These are phyloP conservation scores for Trichomonascaceae sp. DNA, from an alignment of 1,139 yeast genomes.

Conservation along the genomic window DNA sequence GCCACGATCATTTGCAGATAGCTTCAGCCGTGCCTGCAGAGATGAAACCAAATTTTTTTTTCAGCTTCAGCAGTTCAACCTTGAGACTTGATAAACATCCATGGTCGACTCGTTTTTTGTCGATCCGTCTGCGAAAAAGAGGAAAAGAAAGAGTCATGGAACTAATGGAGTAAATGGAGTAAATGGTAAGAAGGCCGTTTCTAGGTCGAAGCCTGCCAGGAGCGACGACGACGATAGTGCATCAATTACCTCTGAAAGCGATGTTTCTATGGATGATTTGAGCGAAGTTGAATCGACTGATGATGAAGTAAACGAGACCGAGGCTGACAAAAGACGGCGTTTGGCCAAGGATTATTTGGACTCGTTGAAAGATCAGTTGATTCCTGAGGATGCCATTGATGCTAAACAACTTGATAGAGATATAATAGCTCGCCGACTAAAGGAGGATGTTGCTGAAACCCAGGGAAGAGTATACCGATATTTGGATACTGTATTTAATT, in stretches of 20 bases:
- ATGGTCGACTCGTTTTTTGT: constrained; percentile 31
- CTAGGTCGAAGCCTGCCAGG: background rate
- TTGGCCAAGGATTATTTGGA: constrained; percentile 89
- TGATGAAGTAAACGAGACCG: constrained; percentile 56
- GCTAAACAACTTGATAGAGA: constrained; percentile 92
- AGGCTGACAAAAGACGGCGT: constrained; percentile 90
- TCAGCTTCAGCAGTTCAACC: background rate
- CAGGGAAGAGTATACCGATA: constrained; percentile 77
- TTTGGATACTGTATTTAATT: constrained; percentile 33
- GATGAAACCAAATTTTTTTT: background rate
- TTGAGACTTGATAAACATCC: background rate
- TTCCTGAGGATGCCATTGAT: constrained; percentile 45
- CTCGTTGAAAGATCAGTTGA: constrained; percentile 43
- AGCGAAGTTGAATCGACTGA: constrained; percentile 21
- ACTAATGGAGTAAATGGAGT: constrained; percentile 7
- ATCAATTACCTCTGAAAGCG: constrained; percentile 23
- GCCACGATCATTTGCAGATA: background rate
- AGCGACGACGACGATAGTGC: constrained; percentile 27
- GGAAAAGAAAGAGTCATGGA: constrained; percentile 10
- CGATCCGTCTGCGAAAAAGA: constrained; percentile 21
- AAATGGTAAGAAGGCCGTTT: constrained; percentile 1
- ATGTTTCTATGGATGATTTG: constrained; percentile 16
- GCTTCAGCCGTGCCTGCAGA: background rate
- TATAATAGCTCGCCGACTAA: constrained; percentile 70
- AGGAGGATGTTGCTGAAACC: constrained; percentile 82